Evolutionary conservation across 2,329 filamentous ascomycete species (phyloP), one percentile per base, ranked within the genome.

Genomic region (Biscogniauxia marginata): DNA sequence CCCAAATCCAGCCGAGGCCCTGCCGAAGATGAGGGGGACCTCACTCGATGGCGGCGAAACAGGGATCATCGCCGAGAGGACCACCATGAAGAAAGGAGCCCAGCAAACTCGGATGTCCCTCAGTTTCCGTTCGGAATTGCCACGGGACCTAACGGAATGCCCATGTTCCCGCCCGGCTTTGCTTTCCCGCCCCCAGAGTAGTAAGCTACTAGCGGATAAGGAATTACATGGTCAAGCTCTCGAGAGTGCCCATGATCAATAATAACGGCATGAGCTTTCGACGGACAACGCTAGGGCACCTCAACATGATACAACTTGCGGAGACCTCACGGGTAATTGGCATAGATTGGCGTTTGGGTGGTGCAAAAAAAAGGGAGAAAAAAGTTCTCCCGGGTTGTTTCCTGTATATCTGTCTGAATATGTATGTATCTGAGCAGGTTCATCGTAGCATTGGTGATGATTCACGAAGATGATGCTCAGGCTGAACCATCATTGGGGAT

Each of bases 1-100:
- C 85, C 85, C 51, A 86, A 86, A 66, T 87, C 84, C 1, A 83
- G 80, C n/a, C 75, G 79, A 18, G 75, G 70, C 21, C 71, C 77
- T 5, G 60, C 63, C 7, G 67, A 67, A 2, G 67, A 71, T 4
- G 68, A 69, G 7, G 63, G 55, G 7, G 66, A 70, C 24, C 56
- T 66, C 30, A 60, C 61, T 11, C 56, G 64, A 57, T 71, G 67
- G 67, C 64, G 66, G 49, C 64, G 66, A 53, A 67, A 66, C 44
- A 65, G 64, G 49, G 66, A 71, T 9, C 50, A 52, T 5, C 64
- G 64, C 46, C 68, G 66, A 18, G 67, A 69, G 8, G 69, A 71
- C 7, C 62, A 67, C 23, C 64, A 63, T 22, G 57, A 69, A 24
- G 65, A 66, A 49, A 62, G 64, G 34, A 58, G 56, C 43, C 60